These are phyloP conservation scores for Prunus mongolica DNA, from an alignment of 306 rosid species.

Conservation along the genomic window DNA sequence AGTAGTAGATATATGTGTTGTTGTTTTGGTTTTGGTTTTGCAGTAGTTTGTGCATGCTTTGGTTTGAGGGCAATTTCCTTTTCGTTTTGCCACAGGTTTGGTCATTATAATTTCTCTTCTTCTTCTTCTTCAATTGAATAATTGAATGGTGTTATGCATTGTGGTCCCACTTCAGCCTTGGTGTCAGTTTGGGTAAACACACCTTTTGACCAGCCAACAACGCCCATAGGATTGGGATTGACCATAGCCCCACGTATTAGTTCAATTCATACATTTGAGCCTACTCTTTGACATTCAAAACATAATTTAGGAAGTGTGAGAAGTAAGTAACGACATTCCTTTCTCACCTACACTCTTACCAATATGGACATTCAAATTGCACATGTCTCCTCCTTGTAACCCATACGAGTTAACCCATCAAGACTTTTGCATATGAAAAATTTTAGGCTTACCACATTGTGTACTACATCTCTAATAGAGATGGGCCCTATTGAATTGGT, in stretches of 20 bases:
- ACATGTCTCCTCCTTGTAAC: not conserved
- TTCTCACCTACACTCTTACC: not conserved
- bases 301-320: not conserved
- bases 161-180: not conserved
- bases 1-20: not conserved
- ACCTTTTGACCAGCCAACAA: not conserved
- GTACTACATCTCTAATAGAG: no score
- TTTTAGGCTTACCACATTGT: no score
- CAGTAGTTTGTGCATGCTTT: constrained; percentile 5
- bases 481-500: fast-evolving
- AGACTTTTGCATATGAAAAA: no score
- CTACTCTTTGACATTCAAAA: not conserved
- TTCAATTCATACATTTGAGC: not conserved
- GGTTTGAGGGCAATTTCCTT: not conserved
- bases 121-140: no score
- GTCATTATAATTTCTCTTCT: not conserved
- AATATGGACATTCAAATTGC: not conserved
- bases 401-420: no score
- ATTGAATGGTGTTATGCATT: not conserved
- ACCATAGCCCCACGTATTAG: not conserved
- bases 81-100: no score
- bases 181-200: not conserved
- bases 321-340: not conserved
- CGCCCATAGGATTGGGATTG: not conserved
- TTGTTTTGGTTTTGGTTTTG: constrained; percentile 15